Percentiles rank a stretch among this genome's conserved stretches.
Evolutionary conservation across 2,329 filamentous ascomycete genomes (phyloP).

Genomic region (Sporothrix protearum): DNA sequence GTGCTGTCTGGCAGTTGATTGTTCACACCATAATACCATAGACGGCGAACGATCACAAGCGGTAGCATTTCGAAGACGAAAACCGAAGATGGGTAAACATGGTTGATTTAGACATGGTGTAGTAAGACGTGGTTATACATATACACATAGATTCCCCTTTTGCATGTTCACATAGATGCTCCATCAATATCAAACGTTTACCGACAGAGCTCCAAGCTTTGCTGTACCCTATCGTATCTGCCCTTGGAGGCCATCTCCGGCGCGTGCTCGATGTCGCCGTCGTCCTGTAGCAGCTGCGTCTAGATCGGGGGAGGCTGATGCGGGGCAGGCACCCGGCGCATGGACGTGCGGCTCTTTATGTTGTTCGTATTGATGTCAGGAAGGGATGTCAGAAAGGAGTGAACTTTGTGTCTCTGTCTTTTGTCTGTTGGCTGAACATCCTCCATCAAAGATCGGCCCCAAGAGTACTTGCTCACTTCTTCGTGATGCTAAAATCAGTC

Average conservation of each 20-base stretch:
- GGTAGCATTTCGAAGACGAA: too few species aligned
- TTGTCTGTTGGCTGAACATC: too few species aligned
- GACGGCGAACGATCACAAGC: too few species aligned
- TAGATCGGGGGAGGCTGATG: background rate
- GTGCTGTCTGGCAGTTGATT: too few species aligned
- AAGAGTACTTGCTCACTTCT: too few species aligned
- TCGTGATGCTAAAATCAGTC: too few species aligned
- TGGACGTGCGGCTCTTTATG: background rate
- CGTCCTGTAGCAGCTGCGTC: background rate
- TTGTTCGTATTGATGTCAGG: background rate
- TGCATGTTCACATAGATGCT: background rate
- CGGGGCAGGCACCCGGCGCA: background rate
- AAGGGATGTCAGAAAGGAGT: too few species aligned
- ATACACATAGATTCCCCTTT: conserved; percentile 16
- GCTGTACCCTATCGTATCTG: background rate
- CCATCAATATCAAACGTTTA: background rate
- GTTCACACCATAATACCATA: background rate
- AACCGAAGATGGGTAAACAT: background rate
- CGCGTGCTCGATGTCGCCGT: background rate
- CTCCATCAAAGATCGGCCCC: too few species aligned
- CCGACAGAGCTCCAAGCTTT: too few species aligned
- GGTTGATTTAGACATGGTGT: background rate
- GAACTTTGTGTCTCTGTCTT: too few species aligned
- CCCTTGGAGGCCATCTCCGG: background rate
- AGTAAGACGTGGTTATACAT: background rate